Evolutionary conservation across 192 early-diverging fungal genomes (phyloP), one percentile per base, ranked within the genome.

Genomic region (Martensiomyces pterosporus): DNA sequence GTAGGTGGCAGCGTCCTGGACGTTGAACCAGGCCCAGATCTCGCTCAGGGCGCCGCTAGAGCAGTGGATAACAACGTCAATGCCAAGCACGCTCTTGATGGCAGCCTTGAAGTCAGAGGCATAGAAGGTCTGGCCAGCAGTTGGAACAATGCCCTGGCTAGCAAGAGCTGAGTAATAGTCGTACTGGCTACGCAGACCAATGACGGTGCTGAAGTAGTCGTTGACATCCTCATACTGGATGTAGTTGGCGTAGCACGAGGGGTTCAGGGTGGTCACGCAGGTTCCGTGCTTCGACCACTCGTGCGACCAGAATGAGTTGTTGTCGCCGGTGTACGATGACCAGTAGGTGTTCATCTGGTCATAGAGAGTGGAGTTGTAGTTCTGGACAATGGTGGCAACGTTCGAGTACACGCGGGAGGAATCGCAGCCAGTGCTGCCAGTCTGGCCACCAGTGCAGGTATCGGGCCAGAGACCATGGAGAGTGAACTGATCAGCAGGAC

Each of bases 201-300:
- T 15, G 23, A 39, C 48, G 7, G 22, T 21, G 6, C 9, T 15
- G 18, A 49, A 49, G 22, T 49, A 49, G 10, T 23, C 48, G 35
- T 6, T 32, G 9, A 49, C 48, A n/a, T 49, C 48, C 35, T 38
- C 4, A 15, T 19, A n/a, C 38, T 39, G 6, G 7, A 6, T 39
- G 38, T 39, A 39, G 38, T 19, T 15, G 29, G 29, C 12, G 29
- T 32, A 32, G 51, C 74, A 76, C 12, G 24, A 24, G 17, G 74
- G 74, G 17, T 44, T 52, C 9, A 76, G 37, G 1, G 74, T 73
- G 13, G 60, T 63, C 14, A 76, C 63, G 46, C 76, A 78, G 24
- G 60, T 69, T 29, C 76, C 76, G 47, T 78, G 76, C 24, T 69
- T 78, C 27, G 35, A 59, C 76, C 76, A 78, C 49, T 78, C 76